phyloP scores from a whole-genome alignment of 2,329 filamentous ascomycete species.

The Alternaria conjuncta region DNA sequence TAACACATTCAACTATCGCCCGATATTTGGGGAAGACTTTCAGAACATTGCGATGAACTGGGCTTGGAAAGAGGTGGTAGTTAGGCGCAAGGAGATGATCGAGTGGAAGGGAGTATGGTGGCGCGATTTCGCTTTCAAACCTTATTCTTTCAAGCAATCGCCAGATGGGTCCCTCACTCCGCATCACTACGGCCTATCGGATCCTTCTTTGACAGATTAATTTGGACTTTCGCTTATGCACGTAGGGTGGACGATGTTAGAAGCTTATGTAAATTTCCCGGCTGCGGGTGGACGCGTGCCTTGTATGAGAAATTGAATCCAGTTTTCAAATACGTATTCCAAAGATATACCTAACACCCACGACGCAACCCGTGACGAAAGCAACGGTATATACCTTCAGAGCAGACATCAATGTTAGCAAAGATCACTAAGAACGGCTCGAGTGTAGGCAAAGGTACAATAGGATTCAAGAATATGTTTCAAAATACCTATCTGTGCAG shows the following conservation, averaged over 20 bases:
- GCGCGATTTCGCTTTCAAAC: neutral
- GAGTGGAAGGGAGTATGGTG: neutral
- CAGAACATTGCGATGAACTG: neutral
- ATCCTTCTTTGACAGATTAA: neutral
- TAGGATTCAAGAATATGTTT: neutral
- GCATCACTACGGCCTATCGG: neutral
- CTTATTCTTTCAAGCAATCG: neutral
- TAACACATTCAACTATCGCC: neutral
- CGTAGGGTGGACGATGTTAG: neutral
- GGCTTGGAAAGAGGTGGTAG: neutral
- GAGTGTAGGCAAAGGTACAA: neutral
- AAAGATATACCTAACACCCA: too few species aligned
- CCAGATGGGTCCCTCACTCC: neutral
- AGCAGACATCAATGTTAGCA: too few species aligned
- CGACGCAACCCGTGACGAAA: too few species aligned
- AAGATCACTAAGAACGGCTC: neutral
- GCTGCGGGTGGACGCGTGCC: too few species aligned
- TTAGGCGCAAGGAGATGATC: neutral
- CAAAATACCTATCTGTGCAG: neutral
- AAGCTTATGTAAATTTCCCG: too few species aligned
- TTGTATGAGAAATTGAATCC: too few species aligned
- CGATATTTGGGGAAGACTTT: neutral
- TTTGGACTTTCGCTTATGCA: neutral
- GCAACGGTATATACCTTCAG: too few species aligned
- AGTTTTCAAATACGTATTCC: too few species aligned